A percentile compares a stretch with the other conserved stretches of the same genome.
Evolutionary conservation across 306 rosid species (phyloP).

Genomic region (Senna tora): DNA sequence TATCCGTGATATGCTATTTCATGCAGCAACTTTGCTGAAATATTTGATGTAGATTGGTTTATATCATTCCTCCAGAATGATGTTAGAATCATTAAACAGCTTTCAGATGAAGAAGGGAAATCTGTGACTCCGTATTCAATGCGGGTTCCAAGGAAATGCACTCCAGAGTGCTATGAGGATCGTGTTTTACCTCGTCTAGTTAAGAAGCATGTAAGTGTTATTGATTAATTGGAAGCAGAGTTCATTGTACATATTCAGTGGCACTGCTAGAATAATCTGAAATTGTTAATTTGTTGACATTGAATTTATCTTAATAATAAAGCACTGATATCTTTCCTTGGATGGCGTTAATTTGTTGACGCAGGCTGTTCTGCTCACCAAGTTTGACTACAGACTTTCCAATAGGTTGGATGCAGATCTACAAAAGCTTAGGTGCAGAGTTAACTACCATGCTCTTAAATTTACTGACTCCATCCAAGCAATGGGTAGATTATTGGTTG

Average conservation of each 20-base stretch:
- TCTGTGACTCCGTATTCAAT: conserved; percentile 49
- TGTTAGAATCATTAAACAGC: conserved; percentile 64
- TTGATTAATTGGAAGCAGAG: conserved; percentile 4
- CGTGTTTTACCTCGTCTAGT: conserved; percentile 71
- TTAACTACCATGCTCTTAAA: conserved; percentile 82
- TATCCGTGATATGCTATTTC: conserved; percentile 33
- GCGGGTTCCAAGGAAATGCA: conserved; percentile 94
- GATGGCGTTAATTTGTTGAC: conserved; percentile 28
- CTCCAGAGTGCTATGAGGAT: conserved; percentile 60
- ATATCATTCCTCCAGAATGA: conserved; percentile 74
- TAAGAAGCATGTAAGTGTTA: conserved; percentile 67
- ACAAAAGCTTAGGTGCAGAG: conserved; percentile 87
- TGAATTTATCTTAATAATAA: background rate
- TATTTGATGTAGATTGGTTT: conserved; percentile 80
- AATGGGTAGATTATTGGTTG: conserved; percentile 69
- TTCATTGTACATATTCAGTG: background rate
- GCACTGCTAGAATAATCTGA: background rate
- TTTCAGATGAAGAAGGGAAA: conserved; percentile 56
- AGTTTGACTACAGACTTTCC: conserved; percentile 94
- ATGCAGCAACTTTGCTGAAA: conserved; percentile 82
- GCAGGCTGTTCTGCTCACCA: conserved; percentile 83
- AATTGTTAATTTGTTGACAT: background rate
- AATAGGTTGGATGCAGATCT: conserved; percentile 65
- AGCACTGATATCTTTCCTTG: background rate
- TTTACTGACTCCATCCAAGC: conserved; percentile 64